These are phyloP conservation scores for Gypsophila paniculata DNA, from an alignment of 179 eudicot genomes.

Conservation along the genomic window DNA sequence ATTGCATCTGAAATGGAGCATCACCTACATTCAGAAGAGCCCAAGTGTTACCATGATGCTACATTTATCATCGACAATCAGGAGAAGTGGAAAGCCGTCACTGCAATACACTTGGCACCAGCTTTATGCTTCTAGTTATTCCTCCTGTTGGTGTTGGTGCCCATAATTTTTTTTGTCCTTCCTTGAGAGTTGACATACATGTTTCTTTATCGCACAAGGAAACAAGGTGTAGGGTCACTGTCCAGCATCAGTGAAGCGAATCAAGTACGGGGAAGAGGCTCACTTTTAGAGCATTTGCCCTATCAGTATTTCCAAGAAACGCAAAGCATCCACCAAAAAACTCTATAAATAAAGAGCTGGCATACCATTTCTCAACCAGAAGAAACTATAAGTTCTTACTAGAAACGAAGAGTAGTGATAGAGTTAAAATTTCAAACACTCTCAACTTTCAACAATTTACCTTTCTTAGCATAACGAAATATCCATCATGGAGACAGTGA, in stretches of 20 bases:
- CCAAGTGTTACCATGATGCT: constrained; percentile 7
- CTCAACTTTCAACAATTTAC: background rate
- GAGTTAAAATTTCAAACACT: background rate
- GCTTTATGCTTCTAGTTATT: constrained; percentile 2
- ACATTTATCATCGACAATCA: background rate
- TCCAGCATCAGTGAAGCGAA: constrained; percentile 20
- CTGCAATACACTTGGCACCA: background rate
- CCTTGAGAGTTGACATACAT: constrained; percentile 17
- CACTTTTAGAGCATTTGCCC: constrained; percentile 18
- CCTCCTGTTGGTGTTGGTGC: background rate
- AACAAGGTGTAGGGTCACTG: constrained; percentile 19
- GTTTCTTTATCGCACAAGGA: constrained; percentile 18
- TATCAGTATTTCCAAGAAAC: constrained; percentile 4
- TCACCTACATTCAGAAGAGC: constrained; percentile 1
- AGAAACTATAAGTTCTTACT: constrained; percentile 16
- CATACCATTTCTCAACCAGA: constrained; percentile 15
- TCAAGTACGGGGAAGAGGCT: constrained; percentile 17
- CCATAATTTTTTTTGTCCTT: background rate
- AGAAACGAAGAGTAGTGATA: constrained; percentile 9
- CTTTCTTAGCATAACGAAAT: constrained; percentile 11
- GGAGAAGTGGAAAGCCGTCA: constrained; percentile 6
- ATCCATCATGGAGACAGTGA: constrained; percentile 31
- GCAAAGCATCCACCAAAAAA: constrained; percentile 13
- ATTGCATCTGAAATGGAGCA: background rate
- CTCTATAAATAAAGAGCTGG: constrained; percentile 31